These are phyloP conservation scores for Dendrocalamus latiflorus DNA, from an alignment of 202 grass and related monocot species.

Conservation along the genomic window DNA sequence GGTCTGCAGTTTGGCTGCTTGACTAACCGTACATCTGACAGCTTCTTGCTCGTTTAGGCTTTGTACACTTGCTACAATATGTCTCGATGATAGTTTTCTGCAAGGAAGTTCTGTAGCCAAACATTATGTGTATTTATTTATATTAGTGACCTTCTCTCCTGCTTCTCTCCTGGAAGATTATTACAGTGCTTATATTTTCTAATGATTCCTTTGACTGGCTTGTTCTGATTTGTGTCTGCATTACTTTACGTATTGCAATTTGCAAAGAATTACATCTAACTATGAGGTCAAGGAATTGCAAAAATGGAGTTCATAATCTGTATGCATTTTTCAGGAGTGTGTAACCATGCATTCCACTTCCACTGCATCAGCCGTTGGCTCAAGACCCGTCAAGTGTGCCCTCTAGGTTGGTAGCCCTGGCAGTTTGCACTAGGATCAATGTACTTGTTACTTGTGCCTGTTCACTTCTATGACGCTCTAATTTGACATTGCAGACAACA, in stretches of 20 bases:
- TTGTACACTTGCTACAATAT: neutral
- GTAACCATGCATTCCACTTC: slow-evolving; percentile 95
- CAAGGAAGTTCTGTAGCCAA: neutral
- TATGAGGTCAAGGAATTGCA: neutral
- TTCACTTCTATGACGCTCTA: neutral
- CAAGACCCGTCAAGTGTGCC: slow-evolving; percentile 94
- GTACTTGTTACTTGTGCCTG: slow-evolving; percentile 7
- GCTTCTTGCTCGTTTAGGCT: neutral
- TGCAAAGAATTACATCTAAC: neutral
- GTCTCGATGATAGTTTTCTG: neutral
- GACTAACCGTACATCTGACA: neutral
- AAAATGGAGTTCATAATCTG: neutral
- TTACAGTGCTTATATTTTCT: neutral
- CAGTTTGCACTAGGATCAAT: neutral
- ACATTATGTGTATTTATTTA: neutral
- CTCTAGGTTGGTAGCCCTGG: slow-evolving; percentile 55
- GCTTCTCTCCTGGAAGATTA: neutral
- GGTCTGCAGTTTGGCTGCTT: neutral
- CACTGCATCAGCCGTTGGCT: slow-evolving; percentile 95
- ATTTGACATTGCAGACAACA: slow-evolving; percentile 68
- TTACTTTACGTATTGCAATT: neutral
- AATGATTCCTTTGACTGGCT: neutral
- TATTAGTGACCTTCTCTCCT: neutral
- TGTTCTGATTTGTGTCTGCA: neutral
- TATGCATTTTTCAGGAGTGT: slow-evolving; percentile 54